phyloP scores from a whole-genome alignment of 805 yeast species.

The Yarrowia deformans region DNA sequence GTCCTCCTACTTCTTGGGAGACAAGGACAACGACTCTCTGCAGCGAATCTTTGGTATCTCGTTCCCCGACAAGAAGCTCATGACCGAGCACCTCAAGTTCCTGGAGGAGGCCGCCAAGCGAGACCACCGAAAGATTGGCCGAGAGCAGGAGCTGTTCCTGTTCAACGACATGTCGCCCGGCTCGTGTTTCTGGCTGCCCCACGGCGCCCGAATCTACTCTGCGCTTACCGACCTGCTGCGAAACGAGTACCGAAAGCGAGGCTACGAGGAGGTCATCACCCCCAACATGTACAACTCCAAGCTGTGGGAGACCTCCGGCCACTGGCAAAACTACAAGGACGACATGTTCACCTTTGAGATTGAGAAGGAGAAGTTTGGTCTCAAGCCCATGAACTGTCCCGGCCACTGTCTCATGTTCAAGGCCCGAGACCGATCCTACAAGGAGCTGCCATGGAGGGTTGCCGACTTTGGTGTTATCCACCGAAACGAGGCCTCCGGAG shows the following conservation, averaged over 20 bases:
- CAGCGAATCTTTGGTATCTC: slow-evolving; percentile 98
- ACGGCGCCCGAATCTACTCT: slow-evolving; percentile 97
- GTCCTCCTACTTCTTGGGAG: slow-evolving; percentile 95
- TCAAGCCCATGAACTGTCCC: slow-evolving; percentile 85
- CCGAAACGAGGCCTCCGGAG: slow-evolving; percentile 96
- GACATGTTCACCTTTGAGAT: slow-evolving; percentile 97
- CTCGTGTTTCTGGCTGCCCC: slow-evolving; percentile 98
- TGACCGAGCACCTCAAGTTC: slow-evolving; percentile 94
- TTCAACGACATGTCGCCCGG: slow-evolving; percentile 99
- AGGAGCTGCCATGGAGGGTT: slow-evolving; percentile 98
- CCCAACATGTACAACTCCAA: slow-evolving; percentile 98
- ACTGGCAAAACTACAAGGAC: slow-evolving; percentile 97
- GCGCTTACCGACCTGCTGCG: slow-evolving; percentile 80
- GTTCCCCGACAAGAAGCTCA: slow-evolving; percentile 95
- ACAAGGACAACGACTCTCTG: slow-evolving; percentile 87
- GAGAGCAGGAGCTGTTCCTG: slow-evolving; percentile 92
- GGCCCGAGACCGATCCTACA: slow-evolving; percentile 90
- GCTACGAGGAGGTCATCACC: slow-evolving; percentile 97
- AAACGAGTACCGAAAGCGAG: slow-evolving; percentile 87
- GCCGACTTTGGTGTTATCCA: slow-evolving; percentile 98
- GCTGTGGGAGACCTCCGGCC: slow-evolving; percentile 98
- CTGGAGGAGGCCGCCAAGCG: slow-evolving; percentile 95
- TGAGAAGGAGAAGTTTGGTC: slow-evolving; percentile 93
- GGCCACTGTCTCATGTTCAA: slow-evolving; percentile 92
- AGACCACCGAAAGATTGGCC: slow-evolving; percentile 92